Evolutionary conservation across 345 rosid species (phyloP).

Genomic region (Microcos paniculata): DNA sequence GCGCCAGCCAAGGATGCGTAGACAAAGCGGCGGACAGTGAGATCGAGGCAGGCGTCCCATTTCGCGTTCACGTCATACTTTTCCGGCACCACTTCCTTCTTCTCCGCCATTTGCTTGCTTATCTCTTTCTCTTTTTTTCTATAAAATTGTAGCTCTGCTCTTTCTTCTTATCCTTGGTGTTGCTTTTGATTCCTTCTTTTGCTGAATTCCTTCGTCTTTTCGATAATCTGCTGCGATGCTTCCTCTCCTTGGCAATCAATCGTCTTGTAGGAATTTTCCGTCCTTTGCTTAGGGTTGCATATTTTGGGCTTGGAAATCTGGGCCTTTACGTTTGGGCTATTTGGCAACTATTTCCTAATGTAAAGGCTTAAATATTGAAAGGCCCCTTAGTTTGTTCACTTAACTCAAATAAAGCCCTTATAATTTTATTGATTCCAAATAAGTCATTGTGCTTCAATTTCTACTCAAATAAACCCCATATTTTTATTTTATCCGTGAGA

Average conservation of each 20-base stretch:
- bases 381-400: too few relatives aligned
- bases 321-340: background rate
- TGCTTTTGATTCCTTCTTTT: background rate
- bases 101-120: constrained; percentile 36
- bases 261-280: background rate
- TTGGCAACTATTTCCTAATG: too few relatives aligned
- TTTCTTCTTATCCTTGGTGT: background rate
- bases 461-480: too few relatives aligned
- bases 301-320: background rate
- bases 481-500: too few relatives aligned
- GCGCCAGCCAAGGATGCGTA: constrained; percentile 87
- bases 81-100: constrained; percentile 29
- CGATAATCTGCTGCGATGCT: background rate
- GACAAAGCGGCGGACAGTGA: constrained; percentile 72
- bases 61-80: constrained; percentile 64
- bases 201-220: background rate
- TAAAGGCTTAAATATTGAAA: too few relatives aligned
- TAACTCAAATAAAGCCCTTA: too few relatives aligned
- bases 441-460: too few relatives aligned
- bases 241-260: background rate
- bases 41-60: constrained; percentile 93
- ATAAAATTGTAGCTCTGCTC: background rate
- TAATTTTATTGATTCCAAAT: too few relatives aligned
- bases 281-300: background rate
- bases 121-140: background rate